Base-by-base conservation (phyloP, 768 basidiomycete genomes). In the Sarcomyxa edulis region DNA sequence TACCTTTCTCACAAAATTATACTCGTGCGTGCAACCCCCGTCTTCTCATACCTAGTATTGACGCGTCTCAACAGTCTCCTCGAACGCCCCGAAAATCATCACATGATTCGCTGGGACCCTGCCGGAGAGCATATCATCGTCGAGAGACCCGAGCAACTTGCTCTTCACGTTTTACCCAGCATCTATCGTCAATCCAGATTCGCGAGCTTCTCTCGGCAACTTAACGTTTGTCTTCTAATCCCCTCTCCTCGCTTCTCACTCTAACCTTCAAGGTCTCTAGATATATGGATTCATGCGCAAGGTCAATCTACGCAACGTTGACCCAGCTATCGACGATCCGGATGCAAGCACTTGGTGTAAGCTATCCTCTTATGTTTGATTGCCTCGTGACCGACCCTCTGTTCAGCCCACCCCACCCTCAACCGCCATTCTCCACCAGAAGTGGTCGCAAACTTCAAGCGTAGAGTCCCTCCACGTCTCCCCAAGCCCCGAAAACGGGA, bases 241-340 rank as follows among this genome's bases (percentile, higher is more conserved):
- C 52, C 54, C 55, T 44, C 45, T 44, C 44, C 43, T 35, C 46
- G 46, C 37, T 45, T 41, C 40, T 25, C 46, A 39, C 45, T 46
- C 42, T 55, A 52, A 39, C 50, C 51, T 45, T 41, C 37, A 41
- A 43, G 38, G 36, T 37, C 50, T 46, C 48, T 52, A 95, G 92
- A 96, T 96, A 65, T 96, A 96, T 69, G 93, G 92, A 48, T 96
- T 93, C 72, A 94, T 94, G 89, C 90, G 92, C 65, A 94, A 95
- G 64, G 88, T 95, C 58, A 94, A 93, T 69, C 73, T 94, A 51
- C 84, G 89, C 59, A 92, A 94, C 66, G 85, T 93, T 60, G 91
- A 94, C 69, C 87, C 88, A 46, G 89, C 87, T 46, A 93, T 93
- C 50, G 86, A 89, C 65, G 92, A 95, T 65, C 91, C 91, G 46